These are phyloP conservation scores for Lupinus albus DNA, from an alignment of 306 rosid species.

Conservation along the genomic window DNA sequence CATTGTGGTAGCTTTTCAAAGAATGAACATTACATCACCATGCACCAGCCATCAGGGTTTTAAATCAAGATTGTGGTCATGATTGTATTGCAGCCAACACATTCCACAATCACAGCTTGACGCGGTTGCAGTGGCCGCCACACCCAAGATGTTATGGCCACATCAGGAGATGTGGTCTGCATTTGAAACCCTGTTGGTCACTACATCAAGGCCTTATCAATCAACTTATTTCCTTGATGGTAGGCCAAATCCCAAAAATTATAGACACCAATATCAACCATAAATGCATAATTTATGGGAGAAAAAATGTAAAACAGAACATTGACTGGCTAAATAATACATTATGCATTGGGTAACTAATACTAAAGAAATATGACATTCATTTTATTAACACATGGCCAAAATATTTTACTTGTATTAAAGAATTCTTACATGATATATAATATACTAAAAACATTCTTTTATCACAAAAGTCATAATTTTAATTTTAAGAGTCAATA, in stretches of 20 bases:
- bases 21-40: slow-evolving; percentile 4
- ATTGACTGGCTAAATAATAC: background rate
- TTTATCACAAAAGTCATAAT: slow-evolving; percentile 7
- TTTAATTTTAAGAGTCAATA: slow-evolving; percentile 19
- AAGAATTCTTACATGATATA: background rate
- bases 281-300: slow-evolving; percentile 10
- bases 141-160: no score
- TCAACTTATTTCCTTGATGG: slow-evolving; percentile 20
- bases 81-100: no score
- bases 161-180: no score
- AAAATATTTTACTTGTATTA: background rate
- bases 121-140: no score
- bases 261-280: background rate
- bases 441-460: background rate
- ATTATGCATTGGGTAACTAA: slow-evolving; percentile 15
- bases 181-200: background rate
- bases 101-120: no score
- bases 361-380: slow-evolving; percentile 22
- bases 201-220: slow-evolving; percentile 15
- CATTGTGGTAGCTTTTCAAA: background rate
- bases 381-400: slow-evolving; percentile 16
- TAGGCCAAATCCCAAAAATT: background rate
- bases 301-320: slow-evolving; percentile 12
- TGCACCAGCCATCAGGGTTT: no score
- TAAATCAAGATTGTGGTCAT: no score